A percentile compares a stretch with the other conserved stretches of the same genome.
Evolutionary conservation across 805 yeast species (phyloP).

Genomic region (Hanseniaspora hatyaiensis): DNA sequence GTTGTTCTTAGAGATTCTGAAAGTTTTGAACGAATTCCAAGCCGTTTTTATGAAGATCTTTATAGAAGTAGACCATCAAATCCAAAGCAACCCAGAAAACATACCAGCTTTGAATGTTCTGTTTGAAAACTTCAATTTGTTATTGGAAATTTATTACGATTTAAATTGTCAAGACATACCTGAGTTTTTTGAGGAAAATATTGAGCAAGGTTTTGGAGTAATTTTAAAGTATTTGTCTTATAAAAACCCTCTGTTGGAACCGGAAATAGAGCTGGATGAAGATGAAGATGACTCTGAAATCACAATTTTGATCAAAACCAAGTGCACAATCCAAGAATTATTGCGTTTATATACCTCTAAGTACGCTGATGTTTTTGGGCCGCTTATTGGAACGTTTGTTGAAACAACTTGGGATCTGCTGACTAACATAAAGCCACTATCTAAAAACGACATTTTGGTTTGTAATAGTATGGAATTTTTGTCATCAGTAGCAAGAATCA

Average conservation of each 20-base stretch:
- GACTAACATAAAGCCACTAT: slow-evolving; percentile 51
- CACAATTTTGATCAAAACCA: slow-evolving; percentile 57
- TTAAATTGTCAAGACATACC: slow-evolving; percentile 97
- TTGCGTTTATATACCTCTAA: slow-evolving; percentile 77
- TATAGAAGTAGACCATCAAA: slow-evolving; percentile 52
- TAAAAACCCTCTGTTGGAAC: slow-evolving; percentile 40
- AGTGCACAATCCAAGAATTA: slow-evolving; percentile 74
- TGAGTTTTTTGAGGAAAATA: slow-evolving; percentile 89
- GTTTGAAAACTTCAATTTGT: slow-evolving; percentile 57
- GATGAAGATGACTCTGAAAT: slow-evolving; percentile 50
- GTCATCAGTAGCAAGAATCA: slow-evolving; percentile 65
- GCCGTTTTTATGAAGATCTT: slow-evolving; percentile 66
- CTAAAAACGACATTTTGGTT: slow-evolving; percentile 73
- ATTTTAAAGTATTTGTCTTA: slow-evolving; percentile 70
- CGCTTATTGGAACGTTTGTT: slow-evolving; percentile 63
- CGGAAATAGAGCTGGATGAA: slow-evolving; percentile 24
- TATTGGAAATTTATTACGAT: slow-evolving; percentile 78
- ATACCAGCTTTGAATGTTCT: slow-evolving; percentile 43
- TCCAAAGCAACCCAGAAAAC: slow-evolving; percentile 38
- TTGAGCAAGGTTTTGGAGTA: slow-evolving; percentile 63
- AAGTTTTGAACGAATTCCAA: slow-evolving; percentile 75
- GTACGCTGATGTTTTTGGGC: slow-evolving; percentile 84
- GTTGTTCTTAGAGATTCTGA: slow-evolving; percentile 70
- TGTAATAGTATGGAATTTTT: slow-evolving; percentile 70
- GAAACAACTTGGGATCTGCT: slow-evolving; percentile 72